These are phyloP conservation scores for Pyrenula massariospora DNA, from an alignment of 495 filamentous ascomycete species.

Conservation along the genomic window DNA sequence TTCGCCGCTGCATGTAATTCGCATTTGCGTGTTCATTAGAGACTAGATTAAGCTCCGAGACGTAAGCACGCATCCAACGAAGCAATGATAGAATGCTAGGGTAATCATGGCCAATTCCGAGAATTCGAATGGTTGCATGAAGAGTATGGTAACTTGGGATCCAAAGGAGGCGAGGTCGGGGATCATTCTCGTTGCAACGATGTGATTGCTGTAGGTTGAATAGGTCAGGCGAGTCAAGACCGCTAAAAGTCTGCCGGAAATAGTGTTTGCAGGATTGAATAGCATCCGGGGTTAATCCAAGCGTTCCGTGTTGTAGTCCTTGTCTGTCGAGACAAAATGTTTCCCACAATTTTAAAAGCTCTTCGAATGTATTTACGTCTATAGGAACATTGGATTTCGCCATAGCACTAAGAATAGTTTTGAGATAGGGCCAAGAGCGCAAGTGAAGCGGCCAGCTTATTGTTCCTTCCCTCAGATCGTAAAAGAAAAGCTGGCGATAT, in stretches of 20 bases:
- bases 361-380: neutral
- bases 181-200: neutral
- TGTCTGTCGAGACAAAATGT: neutral
- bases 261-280: neutral
- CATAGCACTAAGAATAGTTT: neutral
- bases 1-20: slow-evolving; percentile 28
- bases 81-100: slow-evolving; percentile 37
- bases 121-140: slow-evolving; percentile 39
- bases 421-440: neutral
- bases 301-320: neutral
- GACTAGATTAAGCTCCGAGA: slow-evolving; percentile 20
- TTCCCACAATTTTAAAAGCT: neutral
- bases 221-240: neutral
- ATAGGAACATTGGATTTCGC: neutral
- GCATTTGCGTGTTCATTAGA: slow-evolving; percentile 32
- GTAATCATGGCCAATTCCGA: slow-evolving; percentile 36
- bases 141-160: slow-evolving; percentile 32
- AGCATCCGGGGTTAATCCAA: neutral
- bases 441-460: neutral
- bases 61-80: slow-evolving; percentile 38
- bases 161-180: slow-evolving; percentile 23
- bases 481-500: neutral
- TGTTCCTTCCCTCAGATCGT: neutral
- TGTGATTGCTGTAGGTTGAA: neutral
- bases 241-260: neutral